phyloP scores from a whole-genome alignment of 257 asterid genomes.

The Solanum peruvianum region DNA sequence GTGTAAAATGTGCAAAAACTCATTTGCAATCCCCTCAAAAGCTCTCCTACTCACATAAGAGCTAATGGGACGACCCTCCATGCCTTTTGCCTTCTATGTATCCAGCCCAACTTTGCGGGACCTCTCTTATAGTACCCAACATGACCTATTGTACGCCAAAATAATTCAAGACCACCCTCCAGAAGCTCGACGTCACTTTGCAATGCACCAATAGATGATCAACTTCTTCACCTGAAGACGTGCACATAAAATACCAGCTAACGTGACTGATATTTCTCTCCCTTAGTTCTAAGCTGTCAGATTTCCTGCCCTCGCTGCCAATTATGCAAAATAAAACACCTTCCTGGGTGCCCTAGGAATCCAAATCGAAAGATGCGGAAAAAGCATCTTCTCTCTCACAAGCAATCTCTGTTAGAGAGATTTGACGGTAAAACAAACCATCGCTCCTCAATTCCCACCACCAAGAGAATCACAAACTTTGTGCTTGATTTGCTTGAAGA shows the following conservation, averaged over 20 bases:
- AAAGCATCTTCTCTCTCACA: not conserved
- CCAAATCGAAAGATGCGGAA: not conserved
- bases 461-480: not conserved
- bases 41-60: not conserved
- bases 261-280: not conserved
- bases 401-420: not conserved
- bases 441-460: not conserved
- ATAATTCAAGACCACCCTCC: not conserved
- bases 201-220: not conserved
- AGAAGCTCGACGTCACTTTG: not conserved
- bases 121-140: not conserved
- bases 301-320: not conserved
- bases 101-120: not conserved
- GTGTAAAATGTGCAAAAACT: not conserved
- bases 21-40: not conserved
- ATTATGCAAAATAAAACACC: not conserved
- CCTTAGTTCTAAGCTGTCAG: not conserved
- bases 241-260: not conserved
- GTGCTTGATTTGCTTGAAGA: not conserved
- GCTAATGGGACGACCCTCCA: not conserved
- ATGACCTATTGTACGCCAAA: not conserved
- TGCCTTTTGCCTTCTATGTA: not conserved
- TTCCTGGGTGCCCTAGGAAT: not conserved
- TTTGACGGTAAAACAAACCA: not conserved
- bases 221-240: not conserved